Conservation (phyloP, 176 grass and related monocot genomes). For the Oryza rufipogon region DNA sequence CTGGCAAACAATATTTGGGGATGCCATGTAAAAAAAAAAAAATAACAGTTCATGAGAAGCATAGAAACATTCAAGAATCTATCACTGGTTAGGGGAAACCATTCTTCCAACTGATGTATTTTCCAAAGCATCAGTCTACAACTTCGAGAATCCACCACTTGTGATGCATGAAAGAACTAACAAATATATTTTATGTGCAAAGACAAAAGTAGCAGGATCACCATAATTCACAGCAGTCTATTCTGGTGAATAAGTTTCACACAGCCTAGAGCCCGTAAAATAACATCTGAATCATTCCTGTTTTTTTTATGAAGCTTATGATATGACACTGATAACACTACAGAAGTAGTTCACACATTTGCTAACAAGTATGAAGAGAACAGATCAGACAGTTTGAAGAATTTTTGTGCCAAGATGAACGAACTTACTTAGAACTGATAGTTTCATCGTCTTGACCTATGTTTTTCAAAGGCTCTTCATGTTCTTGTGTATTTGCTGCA, state of each 20-base stretch:
- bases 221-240: neutral
- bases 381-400: neutral
- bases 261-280: neutral
- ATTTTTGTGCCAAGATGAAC: slow-evolving; percentile 1
- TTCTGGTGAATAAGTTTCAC: neutral
- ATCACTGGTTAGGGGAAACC: neutral
- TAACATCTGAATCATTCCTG: neutral
- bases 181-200: neutral
- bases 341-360: neutral
- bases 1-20: slow-evolving; percentile 9
- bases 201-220: neutral
- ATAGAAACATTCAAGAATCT: too few relatives aligned
- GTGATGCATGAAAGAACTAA: neutral
- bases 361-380: neutral
- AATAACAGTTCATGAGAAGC: neutral
- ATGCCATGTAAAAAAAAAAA: neutral
- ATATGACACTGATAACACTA: neutral
- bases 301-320: neutral
- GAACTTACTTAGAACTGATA: slow-evolving; percentile 47
- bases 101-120: neutral
- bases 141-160: neutral
- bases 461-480: slow-evolving; percentile 26
- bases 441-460: neutral
- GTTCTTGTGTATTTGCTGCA: slow-evolving; percentile 24
- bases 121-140: neutral